These are phyloP conservation scores for Symbiodinium pilosum DNA, from an alignment of 73 alveolate genomes.

Conservation along the genomic window DNA sequence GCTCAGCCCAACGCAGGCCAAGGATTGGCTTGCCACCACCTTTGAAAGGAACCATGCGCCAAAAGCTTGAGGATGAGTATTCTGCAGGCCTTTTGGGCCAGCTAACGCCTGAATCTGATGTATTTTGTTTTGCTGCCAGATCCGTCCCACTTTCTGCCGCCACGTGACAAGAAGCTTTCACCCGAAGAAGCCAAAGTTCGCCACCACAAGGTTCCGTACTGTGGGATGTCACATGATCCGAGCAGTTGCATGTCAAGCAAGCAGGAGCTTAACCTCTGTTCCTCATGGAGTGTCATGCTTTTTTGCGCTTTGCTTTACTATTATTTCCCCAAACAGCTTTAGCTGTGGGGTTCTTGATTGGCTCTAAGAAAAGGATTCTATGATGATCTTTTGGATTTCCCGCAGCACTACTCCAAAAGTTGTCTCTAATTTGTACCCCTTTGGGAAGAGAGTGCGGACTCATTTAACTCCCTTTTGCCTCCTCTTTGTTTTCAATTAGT, in stretches of 20 bases:
- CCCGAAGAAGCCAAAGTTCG: conserved; percentile 53
- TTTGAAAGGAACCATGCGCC: conserved; percentile 62
- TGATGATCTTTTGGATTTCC: no score
- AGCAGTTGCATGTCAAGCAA: no score
- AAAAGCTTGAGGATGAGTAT: conserved; percentile 38
- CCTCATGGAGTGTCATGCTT: not conserved
- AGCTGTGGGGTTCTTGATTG: no score
- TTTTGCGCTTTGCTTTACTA: not conserved
- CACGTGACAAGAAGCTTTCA: not conserved
- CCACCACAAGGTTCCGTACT: conserved; percentile 32
- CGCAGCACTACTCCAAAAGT: no score
- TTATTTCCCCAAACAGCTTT: not conserved
- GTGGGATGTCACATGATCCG: not conserved
- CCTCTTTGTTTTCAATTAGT: no score
- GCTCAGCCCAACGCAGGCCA: no score
- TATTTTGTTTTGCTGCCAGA: not conserved
- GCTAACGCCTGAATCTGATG: no score
- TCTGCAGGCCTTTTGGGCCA: not conserved
- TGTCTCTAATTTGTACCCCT: no score
- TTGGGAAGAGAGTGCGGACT: no score
- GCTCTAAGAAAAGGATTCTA: no score
- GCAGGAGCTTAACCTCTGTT: not conserved
- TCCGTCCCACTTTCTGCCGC: conserved; percentile 31
- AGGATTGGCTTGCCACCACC: conserved; percentile 70
- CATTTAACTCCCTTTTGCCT: no score